These are phyloP conservation scores for Penicillium cataractarum DNA, from an alignment of 495 filamentous ascomycete genomes.

Conservation along the genomic window DNA sequence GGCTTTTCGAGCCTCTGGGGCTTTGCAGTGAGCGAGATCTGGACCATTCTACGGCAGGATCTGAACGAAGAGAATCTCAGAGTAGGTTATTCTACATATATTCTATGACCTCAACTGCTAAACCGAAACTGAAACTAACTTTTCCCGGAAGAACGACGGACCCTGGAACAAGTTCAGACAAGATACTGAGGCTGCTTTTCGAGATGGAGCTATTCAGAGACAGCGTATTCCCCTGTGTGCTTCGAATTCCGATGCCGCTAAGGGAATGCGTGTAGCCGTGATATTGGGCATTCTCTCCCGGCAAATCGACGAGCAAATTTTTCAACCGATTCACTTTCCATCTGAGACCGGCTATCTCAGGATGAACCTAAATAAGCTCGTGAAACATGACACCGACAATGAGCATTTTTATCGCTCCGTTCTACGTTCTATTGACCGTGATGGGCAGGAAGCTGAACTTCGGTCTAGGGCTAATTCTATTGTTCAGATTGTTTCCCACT, in stretches of 20 bases:
- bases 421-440: conserved; percentile 25
- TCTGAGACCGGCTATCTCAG: conserved; percentile 14
- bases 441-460: conserved; percentile 5
- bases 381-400: conserved; percentile 25
- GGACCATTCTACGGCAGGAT: background rate
- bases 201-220: conserved; percentile 1
- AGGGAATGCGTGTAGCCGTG: conserved; percentile 25
- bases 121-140: conserved; percentile 2
- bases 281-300: conserved; percentile 31
- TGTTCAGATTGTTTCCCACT: background rate
- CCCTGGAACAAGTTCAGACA: conserved; percentile 10
- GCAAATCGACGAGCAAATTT: conserved; percentile 30
- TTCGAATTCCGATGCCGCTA: conserved; percentile 15
- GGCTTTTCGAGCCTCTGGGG: background rate
- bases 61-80: conserved; percentile 7
- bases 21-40: background rate
- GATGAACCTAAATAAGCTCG: conserved; percentile 21
- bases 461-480: background rate
- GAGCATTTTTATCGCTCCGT: conserved; percentile 31
- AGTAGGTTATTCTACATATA: conserved; percentile 6
- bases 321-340: conserved; percentile 30
- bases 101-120: conserved; percentile 4
- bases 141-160: conserved; percentile 2
- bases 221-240: conserved; percentile 3
- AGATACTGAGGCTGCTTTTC: conserved; percentile 5